Conservation (phyloP, 2,329 filamentous ascomycete genomes). For the Herpotrichia juniperi region DNA sequence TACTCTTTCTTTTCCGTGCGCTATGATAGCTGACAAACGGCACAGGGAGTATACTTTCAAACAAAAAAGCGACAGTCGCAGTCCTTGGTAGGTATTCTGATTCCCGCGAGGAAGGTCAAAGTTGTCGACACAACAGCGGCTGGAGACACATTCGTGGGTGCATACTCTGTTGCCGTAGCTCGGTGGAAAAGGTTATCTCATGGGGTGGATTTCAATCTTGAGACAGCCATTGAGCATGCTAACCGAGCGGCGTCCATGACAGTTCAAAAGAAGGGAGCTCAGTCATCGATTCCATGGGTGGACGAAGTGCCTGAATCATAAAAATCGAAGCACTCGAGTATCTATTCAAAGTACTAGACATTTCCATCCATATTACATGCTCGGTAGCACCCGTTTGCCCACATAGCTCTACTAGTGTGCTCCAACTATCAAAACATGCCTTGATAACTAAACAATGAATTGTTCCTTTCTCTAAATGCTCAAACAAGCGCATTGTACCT, state of each 20-base stretch:
- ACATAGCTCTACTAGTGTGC: too few relatives aligned
- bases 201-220: constrained; percentile 55
- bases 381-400: too few relatives aligned
- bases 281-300: constrained; percentile 70
- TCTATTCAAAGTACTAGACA: too few relatives aligned
- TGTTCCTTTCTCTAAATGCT: too few relatives aligned
- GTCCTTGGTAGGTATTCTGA: constrained; percentile 48
- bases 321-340: too few relatives aligned
- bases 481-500: too few relatives aligned
- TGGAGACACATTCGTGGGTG: constrained; percentile 92
- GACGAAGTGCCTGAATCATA: constrained; percentile 53
- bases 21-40: constrained; percentile 32
- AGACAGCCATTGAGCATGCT: constrained; percentile 64
- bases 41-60: constrained; percentile 48
- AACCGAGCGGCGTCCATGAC: constrained; percentile 69
- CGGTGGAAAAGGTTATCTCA: constrained; percentile 49
- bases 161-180: constrained; percentile 78
- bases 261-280: constrained; percentile 69
- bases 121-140: constrained; percentile 95
- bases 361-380: too few relatives aligned
- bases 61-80: constrained; percentile 54
- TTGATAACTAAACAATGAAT: too few relatives aligned
- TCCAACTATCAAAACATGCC: too few relatives aligned
- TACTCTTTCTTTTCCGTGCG: not conserved
- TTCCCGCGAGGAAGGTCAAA: constrained; percentile 71